Conservation (phyloP, 2,329 filamentous ascomycete genomes). For the Scleromitrula shiraiana region DNA sequence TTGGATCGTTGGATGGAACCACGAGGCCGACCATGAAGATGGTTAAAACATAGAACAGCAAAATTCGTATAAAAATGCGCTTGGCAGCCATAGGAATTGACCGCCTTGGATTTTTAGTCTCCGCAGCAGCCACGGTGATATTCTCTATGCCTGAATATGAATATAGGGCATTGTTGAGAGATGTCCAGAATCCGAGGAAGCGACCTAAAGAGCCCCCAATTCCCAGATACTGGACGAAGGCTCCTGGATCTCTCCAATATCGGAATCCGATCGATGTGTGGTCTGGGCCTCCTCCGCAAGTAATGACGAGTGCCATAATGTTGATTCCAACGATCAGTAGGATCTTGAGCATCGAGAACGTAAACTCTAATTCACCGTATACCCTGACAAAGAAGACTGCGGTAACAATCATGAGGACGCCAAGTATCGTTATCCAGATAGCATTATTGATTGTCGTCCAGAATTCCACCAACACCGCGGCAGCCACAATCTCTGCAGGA, state of each 20-base stretch:
- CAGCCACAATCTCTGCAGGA: constrained; percentile 51
- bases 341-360: constrained; percentile 48
- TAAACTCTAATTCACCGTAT: constrained; percentile 45
- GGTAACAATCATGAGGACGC: constrained; percentile 29
- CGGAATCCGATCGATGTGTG: constrained; percentile 52
- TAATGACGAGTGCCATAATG: constrained; percentile 38
- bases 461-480: constrained; percentile 53
- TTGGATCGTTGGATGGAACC: constrained; percentile 45
- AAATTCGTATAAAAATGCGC: constrained; percentile 46
- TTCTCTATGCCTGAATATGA: constrained; percentile 43
- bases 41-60: constrained; percentile 45
- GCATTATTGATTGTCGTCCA: constrained; percentile 51
- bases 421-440: constrained; percentile 34
- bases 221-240: constrained; percentile 56
- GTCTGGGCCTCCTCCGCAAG: constrained; percentile 51
- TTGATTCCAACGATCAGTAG: constrained; percentile 55
- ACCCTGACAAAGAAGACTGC: constrained; percentile 32
- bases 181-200: constrained; percentile 43
- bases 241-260: constrained; percentile 44
- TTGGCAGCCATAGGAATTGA: constrained; percentile 43
- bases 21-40: constrained; percentile 43
- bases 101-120: constrained; percentile 43
- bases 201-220: constrained; percentile 46
- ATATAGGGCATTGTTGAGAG: constrained; percentile 39
- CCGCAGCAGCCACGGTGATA: constrained; percentile 46